Evolutionary conservation across 305 asterid species (phyloP).

Genomic region (Lippia alba): DNA sequence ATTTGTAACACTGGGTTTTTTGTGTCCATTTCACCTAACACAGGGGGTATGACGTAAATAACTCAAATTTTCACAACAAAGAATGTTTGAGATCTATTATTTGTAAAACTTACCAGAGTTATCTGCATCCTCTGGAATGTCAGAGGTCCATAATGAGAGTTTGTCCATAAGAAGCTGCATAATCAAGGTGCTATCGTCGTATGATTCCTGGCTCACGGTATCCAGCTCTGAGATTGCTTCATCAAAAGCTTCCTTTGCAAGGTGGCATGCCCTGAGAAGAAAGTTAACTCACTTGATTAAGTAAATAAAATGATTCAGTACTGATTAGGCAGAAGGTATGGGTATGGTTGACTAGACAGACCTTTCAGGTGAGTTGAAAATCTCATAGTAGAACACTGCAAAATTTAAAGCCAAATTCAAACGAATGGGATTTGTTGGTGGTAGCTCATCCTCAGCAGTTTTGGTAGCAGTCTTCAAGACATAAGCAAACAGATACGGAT

Average conservation of each 20-base stretch:
- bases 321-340: conserved; percentile 2
- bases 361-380: conserved; percentile 90
- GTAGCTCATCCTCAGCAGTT: conserved; percentile 73
- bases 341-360: conserved; percentile 35
- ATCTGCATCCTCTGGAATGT: conserved; percentile 73
- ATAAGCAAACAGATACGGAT: not conserved
- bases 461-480: conserved; percentile 60
- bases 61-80: too few species aligned
- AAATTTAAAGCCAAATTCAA: conserved; percentile 93
- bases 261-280: conserved; percentile 80
- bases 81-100: not conserved
- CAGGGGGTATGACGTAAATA: too few species aligned
- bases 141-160: conserved; percentile 82
- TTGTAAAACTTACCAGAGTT: conserved; percentile 8
- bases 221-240: conserved; percentile 92
- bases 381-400: conserved; percentile 92
- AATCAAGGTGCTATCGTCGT: conserved; percentile 90
- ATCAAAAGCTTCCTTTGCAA: conserved; percentile 96
- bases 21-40: too few species aligned
- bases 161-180: conserved; percentile 94
- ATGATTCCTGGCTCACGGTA: conserved; percentile 79
- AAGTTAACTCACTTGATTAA: conserved; percentile 28
- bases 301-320: conserved; percentile 11
- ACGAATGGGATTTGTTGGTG: conserved; percentile 93
- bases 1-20: too few species aligned